Conservation (phyloP, 2,329 filamentous ascomycete species). For the Anthostomella pinea region DNA sequence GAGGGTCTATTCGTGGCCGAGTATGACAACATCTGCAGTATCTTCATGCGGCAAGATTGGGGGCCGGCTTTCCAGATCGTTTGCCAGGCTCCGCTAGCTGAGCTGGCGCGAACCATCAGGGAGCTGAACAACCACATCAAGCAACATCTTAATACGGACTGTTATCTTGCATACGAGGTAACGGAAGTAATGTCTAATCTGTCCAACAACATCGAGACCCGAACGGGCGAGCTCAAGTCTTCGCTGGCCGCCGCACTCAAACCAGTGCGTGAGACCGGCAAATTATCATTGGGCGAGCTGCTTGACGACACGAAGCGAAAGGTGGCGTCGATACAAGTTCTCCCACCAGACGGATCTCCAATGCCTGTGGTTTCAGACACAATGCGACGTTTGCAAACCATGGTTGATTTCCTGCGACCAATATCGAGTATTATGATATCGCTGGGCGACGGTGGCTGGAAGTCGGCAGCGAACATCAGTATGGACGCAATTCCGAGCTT, state of each 20-base stretch:
- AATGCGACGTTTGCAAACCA: slow-evolving; percentile 80
- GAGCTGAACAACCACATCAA: slow-evolving; percentile 91
- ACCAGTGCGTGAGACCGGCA: slow-evolving; percentile 88
- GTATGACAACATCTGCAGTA: slow-evolving; percentile 83
- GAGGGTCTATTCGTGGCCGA: slow-evolving; percentile 85
- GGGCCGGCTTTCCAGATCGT: slow-evolving; percentile 74
- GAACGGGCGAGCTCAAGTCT: slow-evolving; percentile 81
- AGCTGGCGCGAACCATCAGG: slow-evolving; percentile 80
- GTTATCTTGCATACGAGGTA: slow-evolving; percentile 92
- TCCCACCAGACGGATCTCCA: slow-evolving; percentile 76
- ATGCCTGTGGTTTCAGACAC: slow-evolving; percentile 77
- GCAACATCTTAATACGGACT: slow-evolving; percentile 81
- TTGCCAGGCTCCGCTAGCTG: slow-evolving; percentile 72
- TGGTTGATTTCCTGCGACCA: slow-evolving; percentile 83
- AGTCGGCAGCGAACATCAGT: slow-evolving; percentile 50
- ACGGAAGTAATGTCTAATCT: slow-evolving; percentile 83
- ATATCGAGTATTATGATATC: slow-evolving; percentile 89
- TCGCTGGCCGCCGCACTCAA: slow-evolving; percentile 82
- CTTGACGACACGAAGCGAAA: slow-evolving; percentile 78
- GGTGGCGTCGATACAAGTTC: slow-evolving; percentile 59
- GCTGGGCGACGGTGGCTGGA: slow-evolving; percentile 90
- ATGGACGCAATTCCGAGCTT: slow-evolving; percentile 67
- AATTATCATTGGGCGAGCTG: slow-evolving; percentile 77
- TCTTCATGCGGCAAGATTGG: slow-evolving; percentile 87
- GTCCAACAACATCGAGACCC: slow-evolving; percentile 74